Evolutionary conservation across 306 rosid genomes (phyloP), one percentile per base, ranked within the genome.

Genomic region (Geum urbanum): DNA sequence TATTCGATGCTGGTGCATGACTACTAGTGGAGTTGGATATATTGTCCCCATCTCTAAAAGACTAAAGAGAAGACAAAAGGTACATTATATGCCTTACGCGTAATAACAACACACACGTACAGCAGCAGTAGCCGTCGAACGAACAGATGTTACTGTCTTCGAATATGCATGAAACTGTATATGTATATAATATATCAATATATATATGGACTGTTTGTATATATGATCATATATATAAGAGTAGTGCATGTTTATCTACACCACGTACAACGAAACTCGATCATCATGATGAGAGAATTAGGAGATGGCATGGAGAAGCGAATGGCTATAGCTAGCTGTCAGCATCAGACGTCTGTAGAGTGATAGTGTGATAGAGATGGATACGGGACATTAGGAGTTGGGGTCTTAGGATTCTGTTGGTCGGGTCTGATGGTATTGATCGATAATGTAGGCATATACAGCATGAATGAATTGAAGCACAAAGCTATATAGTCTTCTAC

Each of bases 81-180:
- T 27, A 65, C 76, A 56, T 13, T 64, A 15, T 73, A 79, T 74
- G 71, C 69, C 72, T 63, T 60, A 53, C 68, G 67, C 68, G 80
- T 70, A 27, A 44, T 67, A 74, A 52, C 65, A 43, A 69, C 64
- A 69, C 64, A 69, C 64, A 56, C 62, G 62, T 57, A 57, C 63
- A 57, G n/a, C 41, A 27, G 63, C 37, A 68, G 32, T 27, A 27
- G 82, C 72, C 70, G 68, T 77, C 86, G 61, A 76, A 78, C 73
- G 41, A 22, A 22, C 19, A 20, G 16, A 18, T 62, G 63, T 56
- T 22, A 27, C 40, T 24, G 63, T 27, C 41, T 15, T 24, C 41
- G 63, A 27, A 27, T 27, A 27, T 27, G 32, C 32, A 27, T 27
- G 32, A 27, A 27, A 27, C 32, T 27, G 2, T 27, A 2, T 27